Evolutionary conservation across 257 asterid genomes (phyloP), one percentile per base, ranked within the genome.

Genomic region (Ocimum tenuiflorum): DNA sequence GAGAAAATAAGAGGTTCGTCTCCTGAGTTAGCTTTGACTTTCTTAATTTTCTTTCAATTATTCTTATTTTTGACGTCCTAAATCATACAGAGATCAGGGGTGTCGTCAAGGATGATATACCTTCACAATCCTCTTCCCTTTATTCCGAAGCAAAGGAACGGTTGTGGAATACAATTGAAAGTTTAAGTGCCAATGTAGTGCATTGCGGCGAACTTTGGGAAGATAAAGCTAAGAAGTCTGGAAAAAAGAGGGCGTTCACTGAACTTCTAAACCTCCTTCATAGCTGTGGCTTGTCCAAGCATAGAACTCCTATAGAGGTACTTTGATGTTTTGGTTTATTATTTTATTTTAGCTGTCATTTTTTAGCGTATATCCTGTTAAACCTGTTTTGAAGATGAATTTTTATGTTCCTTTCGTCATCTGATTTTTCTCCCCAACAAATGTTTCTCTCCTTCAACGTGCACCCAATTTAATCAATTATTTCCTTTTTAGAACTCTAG

Each of bases 211-310:
- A 78, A 60, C 76, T 82, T 63, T 90, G 95, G 91, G 85, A 68
- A 72, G 91, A 88, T 76, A 91, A 82, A 71, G 73, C 71, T 58
- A 94, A 83, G 72, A 85, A 65, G 23, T 55, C 72, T 39, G 80
- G 80, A 38, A 90, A 88, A 73, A 81, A 88, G 75, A 85, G 91
- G 72, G 88, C 79, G 24, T 85, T 94, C 18, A 69, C 95, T 33
- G 87, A 82, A 49, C 90, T 94, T 72, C 78, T 94, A 15, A 82
- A 79, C 73, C 82, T 82, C 59, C 89, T 94, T 72, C 90, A 83
- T 55, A 79, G 71, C 60, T 83, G 82, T 68, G 96, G 99, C 20
- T 76, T 94, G 75, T 82, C 87, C 54, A 88, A 85, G 83, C 95
- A 85, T 78, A 78, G 88, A 68, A 76, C 66, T 48, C 59, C 69